Conservation (phyloP, 2,329 filamentous ascomycete species). For the Dactylonectria macrodidyma region DNA sequence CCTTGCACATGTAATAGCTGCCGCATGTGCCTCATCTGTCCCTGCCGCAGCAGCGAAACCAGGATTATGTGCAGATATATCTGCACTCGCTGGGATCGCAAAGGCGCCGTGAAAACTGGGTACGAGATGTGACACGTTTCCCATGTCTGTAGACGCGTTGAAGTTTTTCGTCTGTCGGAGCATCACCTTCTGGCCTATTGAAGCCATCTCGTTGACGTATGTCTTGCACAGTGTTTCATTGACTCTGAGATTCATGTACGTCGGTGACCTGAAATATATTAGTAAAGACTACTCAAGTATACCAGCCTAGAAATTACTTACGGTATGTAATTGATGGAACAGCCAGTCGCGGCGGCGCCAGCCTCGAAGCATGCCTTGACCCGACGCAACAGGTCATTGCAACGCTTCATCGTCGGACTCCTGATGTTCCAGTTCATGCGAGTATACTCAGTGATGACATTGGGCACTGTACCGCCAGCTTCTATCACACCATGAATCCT, state of each 20-base stretch:
- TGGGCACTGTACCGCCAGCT: conserved; percentile 27
- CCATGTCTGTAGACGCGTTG: conserved; percentile 64
- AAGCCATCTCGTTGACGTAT: conserved; percentile 61
- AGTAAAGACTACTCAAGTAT: not conserved
- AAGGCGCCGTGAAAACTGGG: conserved; percentile 66
- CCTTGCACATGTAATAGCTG: conserved; percentile 61
- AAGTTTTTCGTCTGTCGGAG: conserved; percentile 37
- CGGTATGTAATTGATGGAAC: conserved; percentile 54
- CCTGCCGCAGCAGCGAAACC: conserved; percentile 61
- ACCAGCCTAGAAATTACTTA: conserved; percentile 37
- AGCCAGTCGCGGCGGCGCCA: conserved; percentile 53
- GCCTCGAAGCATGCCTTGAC: conserved; percentile 56
- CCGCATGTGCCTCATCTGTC: conserved; percentile 55
- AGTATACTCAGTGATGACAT: conserved; percentile 31
- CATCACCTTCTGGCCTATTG: conserved; percentile 53
- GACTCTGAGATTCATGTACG: conserved; percentile 62
- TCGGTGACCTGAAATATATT: conserved; percentile 45
- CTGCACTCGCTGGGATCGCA: conserved; percentile 55
- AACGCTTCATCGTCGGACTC: conserved; percentile 26
- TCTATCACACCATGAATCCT: conserved; percentile 43
- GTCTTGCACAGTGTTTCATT: conserved; percentile 61
- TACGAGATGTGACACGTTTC: conserved; percentile 64
- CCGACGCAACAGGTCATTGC: conserved; percentile 36
- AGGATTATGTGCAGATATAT: conserved; percentile 57
- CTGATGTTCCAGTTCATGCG: conserved; percentile 34